Evolutionary conservation across 768 basidiomycete genomes (phyloP), one percentile per base, ranked within the genome.

Genomic region (Russula brevipes): DNA sequence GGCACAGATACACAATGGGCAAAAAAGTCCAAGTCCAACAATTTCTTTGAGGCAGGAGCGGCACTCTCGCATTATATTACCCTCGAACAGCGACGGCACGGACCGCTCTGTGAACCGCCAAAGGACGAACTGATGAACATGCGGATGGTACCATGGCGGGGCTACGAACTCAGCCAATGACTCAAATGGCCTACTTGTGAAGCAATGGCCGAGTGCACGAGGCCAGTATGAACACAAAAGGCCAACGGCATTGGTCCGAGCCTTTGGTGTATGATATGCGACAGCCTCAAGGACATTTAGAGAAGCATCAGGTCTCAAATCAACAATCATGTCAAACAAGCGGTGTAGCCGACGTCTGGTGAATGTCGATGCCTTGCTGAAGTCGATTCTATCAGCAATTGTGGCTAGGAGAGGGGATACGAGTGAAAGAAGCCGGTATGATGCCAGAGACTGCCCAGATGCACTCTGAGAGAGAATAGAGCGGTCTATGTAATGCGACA

Each of bases 251-350:
- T 76, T 71, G 49, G 79, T 77, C 33, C 88, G 77, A 30, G 86
- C 79, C 57, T 72, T 78, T 7, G 80, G 72, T 4, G 84, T 79
- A 57, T 86, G 83, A 70, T 87, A 86, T 12, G 89, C 89, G 35
- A 85, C 76, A 38, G 91, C 79, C 64, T 89, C 84, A 10, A 94
- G 78, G 1, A 90, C 60, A 72, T 93, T 91, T 47, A 84, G 76
- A 70, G 86, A 86, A 4, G 82, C 78, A 71, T 93, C 90, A 0
- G 80, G 77, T 70, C 91, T 93, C 38, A 78, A 74, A 31, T 73
- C 75, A 16, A 84, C 72, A 33, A 91, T 78, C 17, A 81, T 71
- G 31, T 76, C 73, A 35, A 92, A 69, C 14, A 92, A 74, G 12
- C 79, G 78, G 65, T 80, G 78, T 54, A 88, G 77, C 14, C 80